These are phyloP conservation scores for Plasmodium sp. DNA, from an alignment of 169 alveolate genomes.

Conservation along the genomic window DNA sequence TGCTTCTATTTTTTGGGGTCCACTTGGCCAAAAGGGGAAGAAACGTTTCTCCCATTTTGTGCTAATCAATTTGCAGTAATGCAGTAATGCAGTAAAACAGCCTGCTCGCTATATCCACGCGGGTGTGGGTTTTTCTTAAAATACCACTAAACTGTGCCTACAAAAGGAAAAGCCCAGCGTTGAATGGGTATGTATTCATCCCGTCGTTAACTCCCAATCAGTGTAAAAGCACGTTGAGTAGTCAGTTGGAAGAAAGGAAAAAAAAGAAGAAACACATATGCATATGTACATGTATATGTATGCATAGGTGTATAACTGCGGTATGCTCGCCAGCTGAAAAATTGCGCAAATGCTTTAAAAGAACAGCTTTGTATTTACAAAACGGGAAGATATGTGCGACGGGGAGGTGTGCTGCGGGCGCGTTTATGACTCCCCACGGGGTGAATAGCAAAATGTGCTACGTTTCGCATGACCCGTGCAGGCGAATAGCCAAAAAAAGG, in stretches of 20 bases:
- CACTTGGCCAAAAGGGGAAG: not conserved
- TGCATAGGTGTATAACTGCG: not conserved
- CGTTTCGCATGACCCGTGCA: not conserved
- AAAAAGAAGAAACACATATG: not conserved
- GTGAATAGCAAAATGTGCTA: not conserved
- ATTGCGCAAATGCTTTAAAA: not conserved
- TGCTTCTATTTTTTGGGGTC: not conserved
- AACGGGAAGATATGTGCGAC: not conserved
- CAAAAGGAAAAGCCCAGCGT: not conserved
- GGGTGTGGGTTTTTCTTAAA: not conserved
- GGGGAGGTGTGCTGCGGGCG: not conserved
- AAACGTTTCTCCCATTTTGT: not conserved
- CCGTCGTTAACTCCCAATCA: not conserved
- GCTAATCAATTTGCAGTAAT: not conserved
- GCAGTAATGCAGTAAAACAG: not conserved
- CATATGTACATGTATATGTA: not conserved
- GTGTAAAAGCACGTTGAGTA: not conserved
- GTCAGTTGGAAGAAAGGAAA: not conserved
- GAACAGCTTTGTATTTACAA: not conserved
- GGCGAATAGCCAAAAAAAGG: not conserved
- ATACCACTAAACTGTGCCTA: not conserved
- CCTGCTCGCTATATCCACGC: not conserved
- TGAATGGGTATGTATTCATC: not conserved
- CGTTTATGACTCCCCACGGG: not conserved
- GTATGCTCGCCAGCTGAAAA: not conserved